phyloP scores from a whole-genome alignment of 164 flowering plant species.

The Platanus orientalis region DNA sequence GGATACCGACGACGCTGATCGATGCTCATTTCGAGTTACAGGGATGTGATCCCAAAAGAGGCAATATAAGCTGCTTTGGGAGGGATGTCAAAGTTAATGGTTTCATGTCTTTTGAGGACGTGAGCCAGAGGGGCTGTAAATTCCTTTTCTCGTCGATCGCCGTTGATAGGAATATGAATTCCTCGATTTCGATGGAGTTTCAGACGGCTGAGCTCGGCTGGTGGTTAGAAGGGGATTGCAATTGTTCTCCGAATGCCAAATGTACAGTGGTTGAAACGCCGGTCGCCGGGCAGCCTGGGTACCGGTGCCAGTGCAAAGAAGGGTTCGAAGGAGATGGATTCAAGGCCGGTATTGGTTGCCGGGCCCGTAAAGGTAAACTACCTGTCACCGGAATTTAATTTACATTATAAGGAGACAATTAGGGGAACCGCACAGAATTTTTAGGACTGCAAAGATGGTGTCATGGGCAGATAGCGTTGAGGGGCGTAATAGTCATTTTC shows the following conservation, averaged over 20 bases:
- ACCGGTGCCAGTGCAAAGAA: conserved; percentile 47
- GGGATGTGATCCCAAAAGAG: conserved; percentile 15
- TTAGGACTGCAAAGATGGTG: too few relatives aligned
- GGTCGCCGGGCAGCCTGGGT: conserved; percentile 17
- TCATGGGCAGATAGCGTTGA: too few relatives aligned
- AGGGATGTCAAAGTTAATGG: background rate
- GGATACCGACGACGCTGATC: conserved; percentile 26
- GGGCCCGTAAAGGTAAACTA: conserved; percentile 54
- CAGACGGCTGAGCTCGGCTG: conserved; percentile 49
- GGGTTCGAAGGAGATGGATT: conserved; percentile 74
- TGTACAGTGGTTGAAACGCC: conserved; percentile 30
- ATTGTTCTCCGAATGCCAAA: conserved; percentile 35
- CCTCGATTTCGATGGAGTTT: conserved; percentile 43
- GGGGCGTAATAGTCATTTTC: too few relatives aligned
- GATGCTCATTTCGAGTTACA: conserved; percentile 26
- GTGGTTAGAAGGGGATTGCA: conserved; percentile 58
- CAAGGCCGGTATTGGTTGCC: conserved; percentile 50
- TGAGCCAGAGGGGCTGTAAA: conserved; percentile 26
- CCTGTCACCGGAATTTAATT: background rate
- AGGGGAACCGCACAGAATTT: too few relatives aligned
- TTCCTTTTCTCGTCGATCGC: conserved; percentile 44
- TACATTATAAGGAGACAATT: too few relatives aligned
- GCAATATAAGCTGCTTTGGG: conserved; percentile 41
- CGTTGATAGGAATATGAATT: conserved; percentile 10
- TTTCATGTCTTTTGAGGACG: conserved; percentile 20